Evolutionary conservation across 331 rosid genomes (phyloP).

Genomic region (Stylosanthes scabra): DNA sequence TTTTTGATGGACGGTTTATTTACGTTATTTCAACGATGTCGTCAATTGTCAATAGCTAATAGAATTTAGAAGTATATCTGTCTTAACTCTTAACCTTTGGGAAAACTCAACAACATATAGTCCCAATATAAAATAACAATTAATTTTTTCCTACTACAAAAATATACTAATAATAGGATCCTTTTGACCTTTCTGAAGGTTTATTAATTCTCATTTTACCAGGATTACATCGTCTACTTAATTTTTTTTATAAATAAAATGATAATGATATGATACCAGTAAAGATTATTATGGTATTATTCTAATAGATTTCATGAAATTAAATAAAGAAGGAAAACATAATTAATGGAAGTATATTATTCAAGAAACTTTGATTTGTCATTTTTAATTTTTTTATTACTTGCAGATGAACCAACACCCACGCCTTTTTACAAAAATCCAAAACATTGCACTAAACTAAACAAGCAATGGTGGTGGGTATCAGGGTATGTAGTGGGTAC

Average conservation of each 20-base stretch:
- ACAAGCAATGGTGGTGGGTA: background rate
- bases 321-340: background rate
- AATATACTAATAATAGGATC: no score
- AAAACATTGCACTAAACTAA: background rate
- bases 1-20: no score
- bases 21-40: no score
- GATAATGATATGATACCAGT: background rate
- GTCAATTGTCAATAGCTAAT: no score
- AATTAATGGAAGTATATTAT: constrained; percentile 6
- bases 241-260: background rate
- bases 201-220: no score
- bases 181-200: no score
- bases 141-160: no score
- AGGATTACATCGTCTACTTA: no score
- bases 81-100: no score
- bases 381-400: background rate
- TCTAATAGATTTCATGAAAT: constrained; percentile 5
- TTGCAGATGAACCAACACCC: background rate
- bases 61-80: no score
- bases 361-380: constrained; percentile 5
- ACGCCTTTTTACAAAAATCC: constrained; percentile 10
- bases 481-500: background rate
- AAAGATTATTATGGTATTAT: background rate
- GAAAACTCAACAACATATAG: no score
- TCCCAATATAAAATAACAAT: no score